Percentiles rank a stretch among this genome's conserved stretches.
Conservation (phyloP, 1,139 yeast species). For the Geotrichum fermentans region DNA sequence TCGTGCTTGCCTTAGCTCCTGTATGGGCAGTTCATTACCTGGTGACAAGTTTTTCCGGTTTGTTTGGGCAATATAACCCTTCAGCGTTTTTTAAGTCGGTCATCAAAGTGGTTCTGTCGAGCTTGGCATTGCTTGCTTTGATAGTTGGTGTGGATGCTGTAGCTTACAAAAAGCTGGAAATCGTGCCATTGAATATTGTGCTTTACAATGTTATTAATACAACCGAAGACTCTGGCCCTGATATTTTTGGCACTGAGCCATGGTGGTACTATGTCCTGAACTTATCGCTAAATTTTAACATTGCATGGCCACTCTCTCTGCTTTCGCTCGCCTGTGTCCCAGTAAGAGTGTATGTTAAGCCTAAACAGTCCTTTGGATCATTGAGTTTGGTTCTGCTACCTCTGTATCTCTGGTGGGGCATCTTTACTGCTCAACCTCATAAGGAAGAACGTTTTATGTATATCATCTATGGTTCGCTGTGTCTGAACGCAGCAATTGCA, state of each 20-base stretch:
- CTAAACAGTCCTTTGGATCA: constrained; percentile 5
- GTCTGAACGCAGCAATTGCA: constrained; percentile 58
- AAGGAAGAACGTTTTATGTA: constrained; percentile 90
- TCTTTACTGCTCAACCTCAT: constrained; percentile 76
- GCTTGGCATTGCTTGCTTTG: constrained; percentile 27
- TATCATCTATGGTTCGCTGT: constrained; percentile 71
- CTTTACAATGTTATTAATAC: constrained; percentile 76
- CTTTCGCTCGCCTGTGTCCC: constrained; percentile 37
- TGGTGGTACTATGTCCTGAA: constrained; percentile 66
- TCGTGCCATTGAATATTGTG: constrained; percentile 80
- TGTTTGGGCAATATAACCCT: neutral
- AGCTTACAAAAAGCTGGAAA: constrained; percentile 57
- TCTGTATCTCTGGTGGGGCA: constrained; percentile 57
- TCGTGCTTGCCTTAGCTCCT: constrained; percentile 57
- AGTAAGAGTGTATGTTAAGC: constrained; percentile 15
- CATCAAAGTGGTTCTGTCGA: constrained; percentile 14
- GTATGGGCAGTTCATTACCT: constrained; percentile 18
- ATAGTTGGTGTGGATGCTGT: constrained; percentile 54
- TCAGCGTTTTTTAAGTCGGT: constrained; percentile 14
- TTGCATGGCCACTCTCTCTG: constrained; percentile 47
- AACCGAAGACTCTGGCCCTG: constrained; percentile 68
- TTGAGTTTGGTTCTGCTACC: constrained; percentile 35
- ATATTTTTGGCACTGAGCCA: constrained; percentile 89
- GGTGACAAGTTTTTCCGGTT: neutral
- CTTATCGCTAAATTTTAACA: constrained; percentile 66